Evolutionary conservation across 176 grass and related monocot genomes (phyloP).

Genomic region (Cenchrus fungigraminus): DNA sequence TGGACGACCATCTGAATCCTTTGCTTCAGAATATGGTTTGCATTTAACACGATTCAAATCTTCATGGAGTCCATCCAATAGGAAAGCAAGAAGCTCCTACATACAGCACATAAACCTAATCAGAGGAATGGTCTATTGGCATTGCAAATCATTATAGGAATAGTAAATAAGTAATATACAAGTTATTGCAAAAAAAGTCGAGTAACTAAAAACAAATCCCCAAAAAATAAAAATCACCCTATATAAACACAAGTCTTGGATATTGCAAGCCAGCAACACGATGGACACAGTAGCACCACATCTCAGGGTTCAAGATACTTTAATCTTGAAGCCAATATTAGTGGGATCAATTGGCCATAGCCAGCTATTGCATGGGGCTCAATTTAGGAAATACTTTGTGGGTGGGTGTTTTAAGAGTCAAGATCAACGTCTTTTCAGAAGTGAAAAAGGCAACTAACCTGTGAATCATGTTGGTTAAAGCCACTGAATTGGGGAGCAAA

Average conservation of each 20-base stretch:
- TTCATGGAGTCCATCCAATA: slow-evolving; percentile 98
- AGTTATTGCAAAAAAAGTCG: slow-evolving; percentile 37
- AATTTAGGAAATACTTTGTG: slow-evolving; percentile 5
- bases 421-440: slow-evolving; percentile 2
- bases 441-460: slow-evolving; percentile 53
- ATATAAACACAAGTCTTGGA: not conserved
- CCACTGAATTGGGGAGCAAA: slow-evolving; percentile 96
- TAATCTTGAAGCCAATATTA: slow-evolving; percentile 15
- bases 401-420: not conserved
- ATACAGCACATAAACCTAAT: slow-evolving; percentile 29
- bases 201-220: not conserved
- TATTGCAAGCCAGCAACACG: not conserved
- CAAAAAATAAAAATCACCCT: not conserved
- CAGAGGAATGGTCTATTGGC: not conserved
- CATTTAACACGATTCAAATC: slow-evolving; percentile 95
- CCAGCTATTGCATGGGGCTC: not conserved
- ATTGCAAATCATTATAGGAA: slow-evolving; percentile 8
- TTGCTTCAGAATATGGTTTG: slow-evolving; percentile 89
- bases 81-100: slow-evolving; percentile 96
- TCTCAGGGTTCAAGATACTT: not conserved
- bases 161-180: slow-evolving; percentile 30
- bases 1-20: slow-evolving; percentile 74
- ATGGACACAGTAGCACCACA: slow-evolving; percentile 11
- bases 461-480: slow-evolving; percentile 98
- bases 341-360: slow-evolving; percentile 29